Evolutionary conservation across 2,329 filamentous ascomycete genomes (phyloP).

Genomic region (Rugonectria rugulosa): DNA sequence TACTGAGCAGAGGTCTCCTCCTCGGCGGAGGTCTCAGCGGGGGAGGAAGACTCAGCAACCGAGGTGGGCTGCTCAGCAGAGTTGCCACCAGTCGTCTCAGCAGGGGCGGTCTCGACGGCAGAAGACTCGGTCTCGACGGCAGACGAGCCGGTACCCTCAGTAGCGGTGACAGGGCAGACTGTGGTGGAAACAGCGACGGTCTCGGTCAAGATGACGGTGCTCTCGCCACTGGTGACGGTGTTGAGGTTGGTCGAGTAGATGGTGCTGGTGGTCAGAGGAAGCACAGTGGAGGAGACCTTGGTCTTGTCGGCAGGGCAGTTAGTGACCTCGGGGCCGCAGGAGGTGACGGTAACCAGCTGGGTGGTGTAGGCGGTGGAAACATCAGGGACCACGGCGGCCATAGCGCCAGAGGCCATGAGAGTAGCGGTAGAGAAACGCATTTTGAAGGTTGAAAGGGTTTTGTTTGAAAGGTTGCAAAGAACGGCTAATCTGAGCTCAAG

Average conservation of each 20-base stretch:
- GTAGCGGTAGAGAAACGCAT: slow-evolving; percentile 68
- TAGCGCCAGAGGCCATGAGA: slow-evolving; percentile 52
- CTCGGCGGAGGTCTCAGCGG: slow-evolving; percentile 10
- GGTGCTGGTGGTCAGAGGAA: slow-evolving; percentile 46
- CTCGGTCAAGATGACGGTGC: slow-evolving; percentile 47
- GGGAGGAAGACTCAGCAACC: slow-evolving; percentile 5
- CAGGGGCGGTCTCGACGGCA: not conserved
- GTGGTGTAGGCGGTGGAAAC: slow-evolving; percentile 63
- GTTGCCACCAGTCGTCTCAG: slow-evolving; percentile 26
- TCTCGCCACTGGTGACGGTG: slow-evolving; percentile 46
- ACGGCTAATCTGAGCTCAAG: slow-evolving; percentile 40
- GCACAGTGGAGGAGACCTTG: slow-evolving; percentile 38
- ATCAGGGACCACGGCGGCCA: slow-evolving; percentile 42
- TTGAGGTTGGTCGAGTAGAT: slow-evolving; percentile 47
- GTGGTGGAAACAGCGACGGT: slow-evolving; percentile 50
- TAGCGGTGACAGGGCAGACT: slow-evolving; percentile 47
- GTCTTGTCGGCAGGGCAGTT: slow-evolving; percentile 39
- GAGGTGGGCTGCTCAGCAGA: slow-evolving; percentile 16
- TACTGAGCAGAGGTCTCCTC: slow-evolving; percentile 13
- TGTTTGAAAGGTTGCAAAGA: slow-evolving; percentile 31
- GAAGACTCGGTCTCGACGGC: slow-evolving; percentile 18
- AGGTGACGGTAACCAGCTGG: slow-evolving; percentile 67
- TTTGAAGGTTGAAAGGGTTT: slow-evolving; percentile 53
- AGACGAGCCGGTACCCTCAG: slow-evolving; percentile 28
- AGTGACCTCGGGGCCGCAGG: slow-evolving; percentile 53